Percentiles rank a stretch among this genome's conserved stretches.
Evolutionary conservation across 2,329 filamentous ascomycete species (phyloP).

Genomic region (Neonectria coccinea): DNA sequence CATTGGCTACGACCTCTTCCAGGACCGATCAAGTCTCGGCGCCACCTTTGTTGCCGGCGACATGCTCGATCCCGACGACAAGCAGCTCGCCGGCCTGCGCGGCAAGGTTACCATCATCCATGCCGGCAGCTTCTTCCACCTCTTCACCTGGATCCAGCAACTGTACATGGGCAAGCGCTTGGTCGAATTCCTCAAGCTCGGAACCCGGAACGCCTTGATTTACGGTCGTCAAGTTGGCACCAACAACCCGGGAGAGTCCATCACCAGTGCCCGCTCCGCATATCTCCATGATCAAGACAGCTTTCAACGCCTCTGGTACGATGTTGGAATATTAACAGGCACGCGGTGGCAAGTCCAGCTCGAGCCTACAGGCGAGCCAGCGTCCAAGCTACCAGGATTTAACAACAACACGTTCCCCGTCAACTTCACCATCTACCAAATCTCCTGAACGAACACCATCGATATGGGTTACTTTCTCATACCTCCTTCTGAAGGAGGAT

Average conservation of each 20-base stretch:
- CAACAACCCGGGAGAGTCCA: slow-evolving; percentile 39
- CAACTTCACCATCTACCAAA: slow-evolving; percentile 52
- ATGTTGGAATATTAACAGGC: slow-evolving; percentile 61
- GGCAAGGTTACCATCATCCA: slow-evolving; percentile 61
- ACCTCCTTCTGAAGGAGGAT: slow-evolving; percentile 10
- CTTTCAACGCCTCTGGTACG: slow-evolving; percentile 66
- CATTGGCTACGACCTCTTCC: slow-evolving; percentile 73
- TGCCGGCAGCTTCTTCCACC: slow-evolving; percentile 63
- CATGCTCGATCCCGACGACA: slow-evolving; percentile 57
- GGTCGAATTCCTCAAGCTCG: slow-evolving; percentile 58
- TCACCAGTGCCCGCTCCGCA: slow-evolving; percentile 43
- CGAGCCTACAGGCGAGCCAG: slow-evolving; percentile 46
- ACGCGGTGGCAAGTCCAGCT: slow-evolving; percentile 63
- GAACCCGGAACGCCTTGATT: slow-evolving; percentile 59
- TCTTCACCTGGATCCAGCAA: slow-evolving; percentile 62
- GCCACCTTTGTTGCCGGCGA: slow-evolving; percentile 64
- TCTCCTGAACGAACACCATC: slow-evolving; percentile 41
- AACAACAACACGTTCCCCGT: slow-evolving; percentile 46
- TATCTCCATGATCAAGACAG: slow-evolving; percentile 63
- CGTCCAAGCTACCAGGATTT: slow-evolving; percentile 42
- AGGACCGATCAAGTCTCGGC: slow-evolving; percentile 62
- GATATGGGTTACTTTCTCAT: slow-evolving; percentile 6
- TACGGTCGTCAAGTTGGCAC: slow-evolving; percentile 65
- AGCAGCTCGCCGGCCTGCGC: slow-evolving; percentile 49
- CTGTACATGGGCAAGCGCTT: slow-evolving; percentile 58